phyloP scores from a whole-genome alignment of 805 yeast species.

The Wickerhamiella dianesei region DNA sequence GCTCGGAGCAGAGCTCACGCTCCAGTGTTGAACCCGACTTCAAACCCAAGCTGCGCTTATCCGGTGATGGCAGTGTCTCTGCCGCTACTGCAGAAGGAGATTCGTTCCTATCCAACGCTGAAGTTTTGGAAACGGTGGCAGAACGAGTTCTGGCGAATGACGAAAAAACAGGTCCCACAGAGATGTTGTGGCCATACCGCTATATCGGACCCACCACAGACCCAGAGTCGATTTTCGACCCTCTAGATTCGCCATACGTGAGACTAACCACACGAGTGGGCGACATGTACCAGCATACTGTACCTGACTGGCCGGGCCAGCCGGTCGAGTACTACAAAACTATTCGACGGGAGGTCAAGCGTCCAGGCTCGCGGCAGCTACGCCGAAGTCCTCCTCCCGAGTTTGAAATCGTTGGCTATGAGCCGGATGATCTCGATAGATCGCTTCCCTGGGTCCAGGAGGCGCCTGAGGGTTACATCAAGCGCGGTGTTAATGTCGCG shows the following conservation, averaged over 20 bases:
- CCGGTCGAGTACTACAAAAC: constrained; percentile 38
- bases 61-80: background rate
- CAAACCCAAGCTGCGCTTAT: background rate
- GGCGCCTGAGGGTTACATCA: constrained; percentile 66
- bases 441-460: constrained; percentile 54
- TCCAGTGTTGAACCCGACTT: background rate
- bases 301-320: constrained; percentile 51
- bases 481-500: constrained; percentile 49
- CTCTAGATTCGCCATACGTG: constrained; percentile 68
- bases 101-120: background rate
- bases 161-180: constrained; percentile 12
- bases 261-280: constrained; percentile 69
- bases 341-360: constrained; percentile 5
- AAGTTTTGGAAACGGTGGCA: background rate
- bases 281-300: constrained; percentile 46
- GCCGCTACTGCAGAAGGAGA: background rate
- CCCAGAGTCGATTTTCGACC: constrained; percentile 63
- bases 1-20: too few relatives aligned
- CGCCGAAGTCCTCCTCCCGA: background rate
- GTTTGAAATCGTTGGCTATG: background rate
- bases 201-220: constrained; percentile 65
- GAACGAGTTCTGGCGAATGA: constrained; percentile 8
- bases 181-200: constrained; percentile 54
- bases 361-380: constrained; percentile 10
- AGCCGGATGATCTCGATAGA: constrained; percentile 15